Evolutionary conservation across 805 yeast species (phyloP).

Genomic region (Clavispora vitiphila): DNA sequence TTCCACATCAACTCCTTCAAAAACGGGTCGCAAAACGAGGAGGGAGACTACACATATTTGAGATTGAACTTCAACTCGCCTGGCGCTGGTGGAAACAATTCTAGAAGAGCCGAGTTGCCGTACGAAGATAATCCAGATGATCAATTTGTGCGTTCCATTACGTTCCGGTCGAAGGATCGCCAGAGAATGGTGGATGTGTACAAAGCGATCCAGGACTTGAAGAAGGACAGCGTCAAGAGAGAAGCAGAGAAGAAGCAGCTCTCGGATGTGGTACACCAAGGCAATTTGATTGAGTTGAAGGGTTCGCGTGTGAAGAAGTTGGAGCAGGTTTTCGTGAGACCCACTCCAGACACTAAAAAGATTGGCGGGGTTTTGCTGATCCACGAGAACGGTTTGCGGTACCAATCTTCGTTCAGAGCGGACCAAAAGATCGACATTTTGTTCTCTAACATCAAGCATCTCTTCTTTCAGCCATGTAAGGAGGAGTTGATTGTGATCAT

Average conservation of each 20-base stretch:
- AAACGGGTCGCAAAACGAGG: constrained; percentile 92
- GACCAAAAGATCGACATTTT: constrained; percentile 86
- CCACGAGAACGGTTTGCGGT: constrained; percentile 94
- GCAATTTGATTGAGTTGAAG: constrained; percentile 72
- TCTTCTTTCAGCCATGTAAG: constrained; percentile 93
- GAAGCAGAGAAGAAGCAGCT: constrained; percentile 86
- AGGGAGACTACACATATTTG: constrained; percentile 88
- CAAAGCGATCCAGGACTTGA: constrained; percentile 85
- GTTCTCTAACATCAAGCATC: constrained; percentile 85
- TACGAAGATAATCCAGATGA: constrained; percentile 86
- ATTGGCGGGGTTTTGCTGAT: constrained; percentile 85
- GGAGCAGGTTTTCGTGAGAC: constrained; percentile 87
- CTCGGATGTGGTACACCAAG: constrained; percentile 94
- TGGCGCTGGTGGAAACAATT: constrained; percentile 68
- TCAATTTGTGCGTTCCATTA: constrained; percentile 79
- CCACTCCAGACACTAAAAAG: constrained; percentile 96
- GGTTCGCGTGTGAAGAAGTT: constrained; percentile 82
- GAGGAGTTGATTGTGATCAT: constrained; percentile 90
- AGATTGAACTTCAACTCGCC: constrained; percentile 93
- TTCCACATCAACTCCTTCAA: constrained; percentile 93
- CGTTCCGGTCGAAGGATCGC: constrained; percentile 84
- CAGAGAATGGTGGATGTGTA: constrained; percentile 88
- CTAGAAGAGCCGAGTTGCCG: constrained; percentile 76
- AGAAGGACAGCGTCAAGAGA: constrained; percentile 84
- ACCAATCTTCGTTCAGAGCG: constrained; percentile 76